A percentile compares a stretch with the other conserved stretches of the same genome.
Conservation (phyloP, 2,329 filamentous ascomycete genomes). For the Epichloe gansuensis region DNA sequence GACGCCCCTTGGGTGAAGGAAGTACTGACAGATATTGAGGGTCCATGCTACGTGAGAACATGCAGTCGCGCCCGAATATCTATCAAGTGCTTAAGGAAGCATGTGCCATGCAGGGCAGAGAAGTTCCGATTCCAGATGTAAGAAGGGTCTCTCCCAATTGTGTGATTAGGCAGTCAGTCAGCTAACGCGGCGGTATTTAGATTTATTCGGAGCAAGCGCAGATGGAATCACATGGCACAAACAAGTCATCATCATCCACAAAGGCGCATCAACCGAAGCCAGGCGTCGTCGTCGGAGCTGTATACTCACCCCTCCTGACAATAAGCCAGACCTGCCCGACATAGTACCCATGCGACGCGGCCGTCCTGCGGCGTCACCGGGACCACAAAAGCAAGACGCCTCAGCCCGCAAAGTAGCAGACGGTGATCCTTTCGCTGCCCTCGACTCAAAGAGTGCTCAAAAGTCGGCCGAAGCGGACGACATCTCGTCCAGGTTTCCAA, state of each 20-base stretch:
- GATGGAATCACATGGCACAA: slow-evolving; percentile 42
- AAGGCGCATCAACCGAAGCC: slow-evolving; percentile 43
- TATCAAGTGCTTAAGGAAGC: slow-evolving; percentile 84
- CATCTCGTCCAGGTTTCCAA: slow-evolving; percentile 74
- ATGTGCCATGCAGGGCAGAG: slow-evolving; percentile 77
- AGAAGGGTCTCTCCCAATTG: slow-evolving; percentile 20
- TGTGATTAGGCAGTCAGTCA: neutral
- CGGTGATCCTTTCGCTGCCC: slow-evolving; percentile 79
- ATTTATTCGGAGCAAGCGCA: slow-evolving; percentile 57
- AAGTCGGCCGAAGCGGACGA: slow-evolving; percentile 53
- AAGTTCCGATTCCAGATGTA: slow-evolving; percentile 83
- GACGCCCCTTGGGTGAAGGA: neutral
- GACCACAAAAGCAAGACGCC: slow-evolving; percentile 38
- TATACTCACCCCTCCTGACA: slow-evolving; percentile 63
- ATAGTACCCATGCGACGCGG: slow-evolving; percentile 91
- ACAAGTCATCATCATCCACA: slow-evolving; percentile 21
- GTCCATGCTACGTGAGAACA: slow-evolving; percentile 81
- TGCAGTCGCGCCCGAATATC: slow-evolving; percentile 71
- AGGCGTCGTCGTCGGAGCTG: slow-evolving; percentile 57
- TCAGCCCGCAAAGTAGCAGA: slow-evolving; percentile 52
- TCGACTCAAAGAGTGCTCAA: slow-evolving; percentile 51
- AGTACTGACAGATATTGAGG: slow-evolving; percentile 32
- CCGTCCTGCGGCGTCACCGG: slow-evolving; percentile 37
- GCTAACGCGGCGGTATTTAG: slow-evolving; percentile 26
- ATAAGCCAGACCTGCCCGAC: slow-evolving; percentile 67